phyloP scores from a whole-genome alignment of 2,329 filamentous ascomycete species.

The Dactylonectria macrodidyma region DNA sequence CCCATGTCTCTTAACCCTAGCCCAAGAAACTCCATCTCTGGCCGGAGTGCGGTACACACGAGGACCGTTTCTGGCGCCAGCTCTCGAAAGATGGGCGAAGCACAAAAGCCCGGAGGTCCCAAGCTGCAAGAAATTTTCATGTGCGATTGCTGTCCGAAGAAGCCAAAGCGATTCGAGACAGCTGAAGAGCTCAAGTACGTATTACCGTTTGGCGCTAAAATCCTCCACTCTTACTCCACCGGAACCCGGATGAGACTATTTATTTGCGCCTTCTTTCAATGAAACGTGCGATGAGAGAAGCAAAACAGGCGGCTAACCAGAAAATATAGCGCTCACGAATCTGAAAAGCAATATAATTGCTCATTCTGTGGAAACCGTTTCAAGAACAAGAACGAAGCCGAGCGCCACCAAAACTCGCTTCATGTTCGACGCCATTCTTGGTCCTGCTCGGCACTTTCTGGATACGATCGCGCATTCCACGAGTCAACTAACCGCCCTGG shows the following conservation, averaged over 20 bases:
- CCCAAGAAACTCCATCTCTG: constrained; percentile 62
- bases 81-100: constrained; percentile 66
- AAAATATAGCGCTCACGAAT: constrained; percentile 80
- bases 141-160: constrained; percentile 97
- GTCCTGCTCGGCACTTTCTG: constrained; percentile 91
- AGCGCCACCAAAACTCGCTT: constrained; percentile 95
- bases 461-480: constrained; percentile 88
- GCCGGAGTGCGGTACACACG: constrained; percentile 58
- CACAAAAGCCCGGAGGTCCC: constrained; percentile 62
- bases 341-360: constrained; percentile 97
- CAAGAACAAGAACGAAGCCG: constrained; percentile 99
- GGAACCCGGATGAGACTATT: background rate
- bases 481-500: constrained; percentile 78
- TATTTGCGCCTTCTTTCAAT: background rate
- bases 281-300: background rate
- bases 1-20: constrained; percentile 65
- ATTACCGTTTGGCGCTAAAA: constrained; percentile 1
- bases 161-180: constrained; percentile 94
- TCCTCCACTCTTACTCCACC: constrained; percentile 9
- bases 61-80: constrained; percentile 64
- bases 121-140: constrained; percentile 72
- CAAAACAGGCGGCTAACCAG: constrained; percentile 41
- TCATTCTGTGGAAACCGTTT: constrained; percentile 94
- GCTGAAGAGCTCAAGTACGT: constrained; percentile 86
- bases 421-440: constrained; percentile 94